Evolutionary conservation across 139 green algal genomes (phyloP).

Genomic region (Desmodesmus armatus): DNA sequence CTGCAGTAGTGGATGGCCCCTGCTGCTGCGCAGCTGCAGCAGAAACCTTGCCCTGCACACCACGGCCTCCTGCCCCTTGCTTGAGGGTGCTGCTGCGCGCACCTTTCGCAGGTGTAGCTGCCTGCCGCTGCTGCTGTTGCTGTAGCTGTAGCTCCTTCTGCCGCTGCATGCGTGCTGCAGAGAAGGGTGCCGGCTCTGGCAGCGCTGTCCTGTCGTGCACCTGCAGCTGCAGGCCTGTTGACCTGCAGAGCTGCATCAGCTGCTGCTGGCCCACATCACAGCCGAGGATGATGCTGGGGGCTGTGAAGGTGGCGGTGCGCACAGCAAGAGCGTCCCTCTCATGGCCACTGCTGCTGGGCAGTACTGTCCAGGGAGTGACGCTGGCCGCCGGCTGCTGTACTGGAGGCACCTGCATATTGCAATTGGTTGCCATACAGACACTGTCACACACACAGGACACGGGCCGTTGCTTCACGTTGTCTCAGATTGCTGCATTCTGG

Average conservation of each 20-base stretch:
- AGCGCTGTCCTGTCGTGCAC: slow-evolving; percentile 63
- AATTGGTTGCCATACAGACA: background rate
- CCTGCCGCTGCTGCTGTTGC: background rate
- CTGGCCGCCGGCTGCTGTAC: background rate
- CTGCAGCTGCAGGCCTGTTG: slow-evolving; percentile 45
- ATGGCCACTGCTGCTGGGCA: background rate
- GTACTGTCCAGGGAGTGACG: background rate
- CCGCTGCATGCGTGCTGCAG: too few relatives aligned
- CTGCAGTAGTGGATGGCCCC: background rate
- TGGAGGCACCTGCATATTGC: background rate
- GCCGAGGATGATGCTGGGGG: slow-evolving; percentile 19
- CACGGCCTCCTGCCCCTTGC: slow-evolving; percentile 17
- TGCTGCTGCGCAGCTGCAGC: background rate
- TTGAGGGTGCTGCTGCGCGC: background rate
- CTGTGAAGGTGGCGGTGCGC: slow-evolving; percentile 4
- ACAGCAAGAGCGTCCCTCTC: background rate
- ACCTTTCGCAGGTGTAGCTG: background rate
- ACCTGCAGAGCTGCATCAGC: slow-evolving; percentile 50
- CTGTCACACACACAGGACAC: background rate
- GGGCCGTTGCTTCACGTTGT: background rate
- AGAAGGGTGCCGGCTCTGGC: slow-evolving; percentile 58
- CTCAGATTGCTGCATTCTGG: background rate
- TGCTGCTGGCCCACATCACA: slow-evolving; percentile 26
- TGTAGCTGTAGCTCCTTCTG: slow-evolving; percentile 38
- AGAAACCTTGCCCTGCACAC: too few relatives aligned